phyloP scores from a whole-genome alignment of 345 rosid genomes.

The Erodium maritimum region DNA sequence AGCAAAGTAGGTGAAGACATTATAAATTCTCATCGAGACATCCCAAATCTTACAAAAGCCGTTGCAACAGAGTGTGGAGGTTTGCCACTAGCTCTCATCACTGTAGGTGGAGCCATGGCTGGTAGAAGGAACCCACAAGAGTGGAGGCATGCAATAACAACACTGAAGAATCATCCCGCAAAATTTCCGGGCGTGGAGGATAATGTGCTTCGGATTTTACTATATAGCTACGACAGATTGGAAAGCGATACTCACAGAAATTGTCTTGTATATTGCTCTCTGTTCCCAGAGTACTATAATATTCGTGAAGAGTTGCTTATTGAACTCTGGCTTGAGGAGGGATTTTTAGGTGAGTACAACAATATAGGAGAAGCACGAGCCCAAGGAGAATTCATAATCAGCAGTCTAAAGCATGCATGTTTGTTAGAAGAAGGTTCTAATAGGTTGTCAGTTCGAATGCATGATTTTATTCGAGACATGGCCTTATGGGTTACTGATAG shows the following conservation, averaged over 20 bases:
- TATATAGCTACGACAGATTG: conserved; percentile 15
- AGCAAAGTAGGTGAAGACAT: conserved; percentile 1
- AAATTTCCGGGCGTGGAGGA: conserved; percentile 4
- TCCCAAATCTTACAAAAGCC: background rate
- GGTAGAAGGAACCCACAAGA: background rate
- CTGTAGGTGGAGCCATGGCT: conserved; percentile 12
- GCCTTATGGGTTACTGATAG: conserved; percentile 7
- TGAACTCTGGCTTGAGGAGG: conserved; percentile 17
- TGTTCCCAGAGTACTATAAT: conserved; percentile 12
- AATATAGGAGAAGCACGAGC: background rate
- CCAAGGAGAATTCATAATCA: conserved; percentile 1
- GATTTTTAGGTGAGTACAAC: conserved; percentile 6
- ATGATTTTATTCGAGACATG: conserved; percentile 16
- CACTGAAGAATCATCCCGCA: background rate
- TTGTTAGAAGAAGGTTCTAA: conserved; percentile 8
- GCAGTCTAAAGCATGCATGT: conserved; percentile 10
- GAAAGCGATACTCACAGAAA: background rate
- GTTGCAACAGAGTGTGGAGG: conserved; percentile 6
- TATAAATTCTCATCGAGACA: conserved; percentile 1
- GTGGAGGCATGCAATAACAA: conserved; percentile 5
- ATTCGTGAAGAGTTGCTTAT: conserved; percentile 4
- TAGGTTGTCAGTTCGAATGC: conserved; percentile 12
- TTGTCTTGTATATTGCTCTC: conserved; percentile 14
- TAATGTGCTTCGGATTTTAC: conserved; percentile 3
- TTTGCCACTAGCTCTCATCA: conserved; percentile 18